Evolutionary conservation across 179 eudicot genomes (phyloP), one percentile per base, ranked within the genome.

Genomic region (Gypsophila paniculata): DNA sequence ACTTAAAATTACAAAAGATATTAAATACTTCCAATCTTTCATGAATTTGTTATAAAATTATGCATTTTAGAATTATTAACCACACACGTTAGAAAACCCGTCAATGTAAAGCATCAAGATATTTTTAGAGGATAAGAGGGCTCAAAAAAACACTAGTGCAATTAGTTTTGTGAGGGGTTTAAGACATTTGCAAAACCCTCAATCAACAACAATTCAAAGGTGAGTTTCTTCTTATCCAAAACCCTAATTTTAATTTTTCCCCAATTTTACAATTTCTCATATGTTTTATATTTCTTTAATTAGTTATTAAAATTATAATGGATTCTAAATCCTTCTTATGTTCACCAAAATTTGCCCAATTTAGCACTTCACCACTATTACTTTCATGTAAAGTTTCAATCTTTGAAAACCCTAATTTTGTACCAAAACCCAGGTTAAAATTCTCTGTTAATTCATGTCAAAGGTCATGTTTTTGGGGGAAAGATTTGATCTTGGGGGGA

Each of bases 261-360:
- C 46, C 2, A n/a, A 4, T 18, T 11, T 55, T 6, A 9, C n/a
- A 0, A 9, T 67, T 46, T 46, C 44, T 71, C 22, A 66, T 42
- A 70, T 69, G 65, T 61, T 11, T 70, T 76, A 19, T 9, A n/a
- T 19, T 68, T 54, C 6, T 19, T 51, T 49, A 29, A 65, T n/a
- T 22, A 25, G 23, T 18, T 42, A 0, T 6, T 42, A 42, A 0
- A 42, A 59, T 79, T 53, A 15, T 14, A 6, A 91, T 91, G 97
- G 97, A 86, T 26, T 66, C 86, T 53, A 88, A 77, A 21, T 32
- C 88, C 39, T 82, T 82, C 34, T n/a, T 77, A 19, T 79, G 77
- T 58, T 74, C 86, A 42, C 84, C 79, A 10, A 88, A 76, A 74
- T 54, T 79, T 22, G 70, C 84, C 38, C 84, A 85, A 48, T 82